Base-by-base conservation (phyloP, 1,284 basidiomycete species). In the Moesziomyces sp. region DNA sequence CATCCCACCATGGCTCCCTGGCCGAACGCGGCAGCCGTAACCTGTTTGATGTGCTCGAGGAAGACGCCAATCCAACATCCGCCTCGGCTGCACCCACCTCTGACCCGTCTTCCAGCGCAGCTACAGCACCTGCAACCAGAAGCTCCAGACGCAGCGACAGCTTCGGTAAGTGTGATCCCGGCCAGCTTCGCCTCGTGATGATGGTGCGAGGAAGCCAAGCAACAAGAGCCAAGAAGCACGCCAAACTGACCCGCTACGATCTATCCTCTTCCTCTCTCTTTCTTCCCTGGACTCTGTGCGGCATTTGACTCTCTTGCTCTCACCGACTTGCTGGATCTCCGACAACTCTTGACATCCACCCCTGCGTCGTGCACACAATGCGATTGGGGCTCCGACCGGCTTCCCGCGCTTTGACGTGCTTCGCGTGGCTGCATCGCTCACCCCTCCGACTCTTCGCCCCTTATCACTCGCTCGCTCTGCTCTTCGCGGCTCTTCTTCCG, bases 1-100 rank as follows among this genome's bases (percentile, higher is more conserved):
- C 52, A 48, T 67, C 63, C 13, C 44, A 59, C 50, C 63, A 58
- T 34, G 64, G 59, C 5, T 67, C 64, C 19, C 3, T 64, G 21
- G 46, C 57, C 44, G 58, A 58, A 40, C 57, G 52, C 8, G 57
- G 59, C 47, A 63, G 54, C 53, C 53, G 65, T 54, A 47, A 60
- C 23, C 35, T 72, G 23, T 71, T 72, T 28, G 61, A 67, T 47
- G 64, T 71, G 46, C 53, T 58, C 30, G 63, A 72, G 23, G 60
- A 64, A 42, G 67, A 71, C 26, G 34, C 59, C 54, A 54, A 53
- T 35, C 38, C 58, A 21, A 3, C 30, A 3, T 34, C 58, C 5
- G 24, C 11, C 0, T 48, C 44, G 2, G 48, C 68, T 38, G 47
- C 57, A 5, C 56, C 65, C 13, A 28, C 46, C 4, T 50, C 58